These are phyloP conservation scores for Canavalia gladiata DNA, from an alignment of 306 rosid genomes.

Conservation along the genomic window DNA sequence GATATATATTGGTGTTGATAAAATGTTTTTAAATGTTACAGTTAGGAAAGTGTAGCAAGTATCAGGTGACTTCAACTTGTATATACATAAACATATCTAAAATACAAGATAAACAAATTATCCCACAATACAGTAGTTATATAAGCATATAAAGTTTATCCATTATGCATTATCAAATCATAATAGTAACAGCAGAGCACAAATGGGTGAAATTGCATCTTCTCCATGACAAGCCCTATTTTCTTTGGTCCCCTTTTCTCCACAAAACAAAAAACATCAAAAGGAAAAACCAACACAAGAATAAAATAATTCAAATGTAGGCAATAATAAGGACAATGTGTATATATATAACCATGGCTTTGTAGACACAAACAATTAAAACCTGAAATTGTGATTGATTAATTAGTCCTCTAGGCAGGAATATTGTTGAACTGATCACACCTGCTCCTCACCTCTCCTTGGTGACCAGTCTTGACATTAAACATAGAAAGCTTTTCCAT, in stretches of 20 bases:
- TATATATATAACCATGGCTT: not conserved
- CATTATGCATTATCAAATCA: not conserved
- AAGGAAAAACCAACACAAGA: not conserved
- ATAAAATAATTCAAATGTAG: not conserved
- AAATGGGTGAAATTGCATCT: not conserved
- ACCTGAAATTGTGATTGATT: not conserved
- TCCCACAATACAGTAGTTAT: not conserved
- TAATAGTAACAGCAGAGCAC: slow-evolving; percentile 22
- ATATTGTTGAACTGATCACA: slow-evolving; percentile 57
- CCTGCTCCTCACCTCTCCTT: slow-evolving; percentile 57
- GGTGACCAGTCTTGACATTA: slow-evolving; percentile 48
- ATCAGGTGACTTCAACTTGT: not conserved
- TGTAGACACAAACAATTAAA: not conserved
- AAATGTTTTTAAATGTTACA: no score
- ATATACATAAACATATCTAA: not conserved
- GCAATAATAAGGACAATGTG: not conserved
- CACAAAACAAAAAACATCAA: not conserved
- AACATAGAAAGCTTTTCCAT: slow-evolving; percentile 56
- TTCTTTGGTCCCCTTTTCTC: not conserved
- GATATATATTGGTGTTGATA: no score
- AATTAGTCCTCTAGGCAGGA: slow-evolving; percentile 20
- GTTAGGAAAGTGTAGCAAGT: no score
- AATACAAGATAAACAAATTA: slow-evolving; percentile 3
- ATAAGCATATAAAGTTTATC: slow-evolving; percentile 1
- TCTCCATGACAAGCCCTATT: slow-evolving; percentile 1